Percentiles rank a stretch among this genome's conserved stretches.
Evolutionary conservation across 129 eudicot species (phyloP).

Genomic region (Escallonia herrerae): DNA sequence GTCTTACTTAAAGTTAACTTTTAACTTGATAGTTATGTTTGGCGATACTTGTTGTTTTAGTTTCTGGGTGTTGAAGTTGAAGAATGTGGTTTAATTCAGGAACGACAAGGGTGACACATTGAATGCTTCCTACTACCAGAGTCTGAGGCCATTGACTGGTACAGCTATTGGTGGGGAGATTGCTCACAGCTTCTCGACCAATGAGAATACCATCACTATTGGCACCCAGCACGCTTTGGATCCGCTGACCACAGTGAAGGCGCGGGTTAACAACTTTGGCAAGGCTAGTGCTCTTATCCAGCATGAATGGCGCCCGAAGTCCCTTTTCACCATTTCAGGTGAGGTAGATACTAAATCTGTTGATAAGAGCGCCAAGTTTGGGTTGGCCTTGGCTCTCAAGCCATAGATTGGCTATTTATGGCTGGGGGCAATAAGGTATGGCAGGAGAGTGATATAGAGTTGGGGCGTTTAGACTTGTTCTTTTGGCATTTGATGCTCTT

Average conservation of each 20-base stretch:
- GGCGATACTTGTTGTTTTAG: neutral
- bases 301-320: slow-evolving; percentile 92
- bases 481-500: slow-evolving; percentile 10
- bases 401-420: slow-evolving; percentile 31
- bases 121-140: slow-evolving; percentile 76
- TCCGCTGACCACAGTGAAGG: slow-evolving; percentile 69
- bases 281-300: slow-evolving; percentile 69
- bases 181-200: slow-evolving; percentile 74
- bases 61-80: neutral
- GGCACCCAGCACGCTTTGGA: slow-evolving; percentile 75
- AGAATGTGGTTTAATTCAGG: slow-evolving; percentile 29
- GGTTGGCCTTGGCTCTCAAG: slow-evolving; percentile 84
- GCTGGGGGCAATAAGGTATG: neutral
- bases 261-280: slow-evolving; percentile 75
- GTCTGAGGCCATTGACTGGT: slow-evolving; percentile 61
- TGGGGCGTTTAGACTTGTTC: neutral
- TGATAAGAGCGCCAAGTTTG: slow-evolving; percentile 85
- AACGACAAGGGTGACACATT: slow-evolving; percentile 78
- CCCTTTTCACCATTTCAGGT: slow-evolving; percentile 64
- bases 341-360: slow-evolving; percentile 77
- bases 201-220: slow-evolving; percentile 66
- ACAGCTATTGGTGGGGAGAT: slow-evolving; percentile 90
- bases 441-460: slow-evolving; percentile 21
- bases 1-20: no score
- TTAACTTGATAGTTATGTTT: no score